phyloP scores from a whole-genome alignment of 768 basidiomycete genomes.

The Calocera viscosa region DNA sequence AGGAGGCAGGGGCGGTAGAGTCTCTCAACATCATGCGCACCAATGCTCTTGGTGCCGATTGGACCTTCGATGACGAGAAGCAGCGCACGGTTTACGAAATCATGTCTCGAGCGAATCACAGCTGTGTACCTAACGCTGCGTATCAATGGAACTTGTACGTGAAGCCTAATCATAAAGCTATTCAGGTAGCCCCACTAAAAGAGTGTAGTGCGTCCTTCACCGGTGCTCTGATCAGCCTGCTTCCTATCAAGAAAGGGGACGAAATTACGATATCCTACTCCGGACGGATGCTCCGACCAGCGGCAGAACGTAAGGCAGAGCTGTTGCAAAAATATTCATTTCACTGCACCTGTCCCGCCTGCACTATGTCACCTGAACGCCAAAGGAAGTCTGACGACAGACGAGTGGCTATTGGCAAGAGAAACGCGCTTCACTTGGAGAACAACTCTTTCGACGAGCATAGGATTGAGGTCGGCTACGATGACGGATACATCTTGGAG shows the following conservation, averaged over 20 bases:
- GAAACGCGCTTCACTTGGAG: not conserved
- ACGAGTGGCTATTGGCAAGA: not conserved
- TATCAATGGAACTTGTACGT: not conserved
- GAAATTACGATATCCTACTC: not conserved
- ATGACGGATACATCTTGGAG: not conserved
- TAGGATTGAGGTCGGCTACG: not conserved
- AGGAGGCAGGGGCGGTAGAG: not conserved
- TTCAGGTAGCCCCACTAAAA: too few species aligned
- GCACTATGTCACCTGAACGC: not conserved
- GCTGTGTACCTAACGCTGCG: not conserved
- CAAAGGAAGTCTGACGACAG: not conserved
- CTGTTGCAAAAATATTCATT: not conserved
- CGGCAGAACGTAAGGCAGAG: not conserved
- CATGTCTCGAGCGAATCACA: not conserved
- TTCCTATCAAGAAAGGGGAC: not conserved
- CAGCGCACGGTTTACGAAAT: not conserved
- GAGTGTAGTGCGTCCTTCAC: not conserved
- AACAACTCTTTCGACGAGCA: not conserved
- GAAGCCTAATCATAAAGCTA: not conserved
- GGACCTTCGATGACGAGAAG: not conserved
- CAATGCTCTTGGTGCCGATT: not conserved
- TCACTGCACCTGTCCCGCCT: not conserved
- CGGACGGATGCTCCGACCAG: not conserved
- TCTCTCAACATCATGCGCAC: not conserved
- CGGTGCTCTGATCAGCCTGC: not conserved